A percentile compares a stretch with the other conserved stretches of the same genome.
These are phyloP conservation scores for Agaricus sinodeliciosus DNA, from an alignment of 768 basidiomycete genomes.

Conservation along the genomic window DNA sequence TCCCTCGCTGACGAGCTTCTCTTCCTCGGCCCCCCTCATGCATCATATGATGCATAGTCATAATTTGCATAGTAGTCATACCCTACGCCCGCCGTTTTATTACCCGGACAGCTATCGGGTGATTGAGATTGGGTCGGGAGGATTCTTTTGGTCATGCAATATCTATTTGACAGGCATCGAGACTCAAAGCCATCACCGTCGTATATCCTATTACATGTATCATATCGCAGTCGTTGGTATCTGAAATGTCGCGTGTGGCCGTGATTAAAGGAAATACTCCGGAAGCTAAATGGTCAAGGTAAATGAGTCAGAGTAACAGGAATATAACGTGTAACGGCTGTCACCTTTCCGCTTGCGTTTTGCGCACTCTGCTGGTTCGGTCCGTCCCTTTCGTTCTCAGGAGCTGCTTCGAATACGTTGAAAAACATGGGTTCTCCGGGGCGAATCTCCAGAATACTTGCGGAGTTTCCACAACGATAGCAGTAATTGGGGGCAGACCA, in stretches of 20 bases:
- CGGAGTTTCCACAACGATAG: slow-evolving; percentile 96
- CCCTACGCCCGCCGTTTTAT: neutral
- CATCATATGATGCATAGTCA: neutral
- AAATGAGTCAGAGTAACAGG: slow-evolving; percentile 10
- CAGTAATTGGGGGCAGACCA: slow-evolving; percentile 99
- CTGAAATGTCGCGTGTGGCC: neutral
- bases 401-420: slow-evolving; percentile 98
- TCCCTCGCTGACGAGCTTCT: slow-evolving; percentile 3
- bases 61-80: neutral
- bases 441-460: slow-evolving; percentile 92
- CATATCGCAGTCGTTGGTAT: slow-evolving; percentile 4
- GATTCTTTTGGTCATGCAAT: neutral
- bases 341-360: slow-evolving; percentile 66
- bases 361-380: slow-evolving; percentile 74
- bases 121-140: neutral
- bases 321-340: slow-evolving; percentile 11
- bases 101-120: neutral
- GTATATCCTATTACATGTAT: neutral
- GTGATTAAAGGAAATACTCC: slow-evolving; percentile 64
- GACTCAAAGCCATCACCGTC: neutral
- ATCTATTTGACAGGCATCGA: neutral
- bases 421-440: slow-evolving; percentile 86
- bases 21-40: neutral
- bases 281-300: slow-evolving; percentile 47
- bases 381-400: slow-evolving; percentile 94